Conservation (phyloP, 257 asterid species). For the Scutellaria minor region DNA sequence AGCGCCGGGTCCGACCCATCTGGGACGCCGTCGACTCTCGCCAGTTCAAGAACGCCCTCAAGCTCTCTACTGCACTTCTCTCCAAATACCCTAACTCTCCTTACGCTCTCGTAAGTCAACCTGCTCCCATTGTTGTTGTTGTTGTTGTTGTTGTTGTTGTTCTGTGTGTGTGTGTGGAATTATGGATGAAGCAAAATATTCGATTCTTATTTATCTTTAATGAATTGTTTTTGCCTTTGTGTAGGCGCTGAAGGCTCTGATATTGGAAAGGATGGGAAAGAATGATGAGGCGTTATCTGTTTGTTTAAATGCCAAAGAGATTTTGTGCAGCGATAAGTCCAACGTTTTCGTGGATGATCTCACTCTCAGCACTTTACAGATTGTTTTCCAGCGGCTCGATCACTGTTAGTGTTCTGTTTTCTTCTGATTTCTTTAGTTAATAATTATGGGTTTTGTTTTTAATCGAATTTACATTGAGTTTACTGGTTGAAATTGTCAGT, state of each 20-base stretch:
- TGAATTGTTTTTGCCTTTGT: conserved; percentile 27
- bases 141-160: conserved; percentile 23
- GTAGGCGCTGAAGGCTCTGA: conserved; percentile 90
- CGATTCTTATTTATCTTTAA: background rate
- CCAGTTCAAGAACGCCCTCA: conserved; percentile 91
- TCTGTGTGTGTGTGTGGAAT: background rate
- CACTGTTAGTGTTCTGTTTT: conserved; percentile 59
- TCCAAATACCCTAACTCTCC: conserved; percentile 85
- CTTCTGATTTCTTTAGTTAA: conserved; percentile 1
- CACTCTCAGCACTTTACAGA: conserved; percentile 92
- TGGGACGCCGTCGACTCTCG: conserved; percentile 98
- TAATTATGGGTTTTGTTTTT: conserved; percentile 5
- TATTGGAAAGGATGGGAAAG: conserved; percentile 87
- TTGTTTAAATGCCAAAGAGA: conserved; percentile 80
- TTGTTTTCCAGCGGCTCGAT: conserved; percentile 92
- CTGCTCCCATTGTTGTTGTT: conserved; percentile 1
- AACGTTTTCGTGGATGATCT: conserved; percentile 75
- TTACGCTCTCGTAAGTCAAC: conserved; percentile 73
- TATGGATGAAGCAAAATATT: background rate
- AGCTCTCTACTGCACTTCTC: conserved; percentile 70
- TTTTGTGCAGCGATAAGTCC: conserved; percentile 60
- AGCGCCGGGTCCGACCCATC: conserved; percentile 89
- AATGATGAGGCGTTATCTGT: conserved; percentile 79
- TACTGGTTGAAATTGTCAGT: conserved; percentile 51
- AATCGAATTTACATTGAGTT: conserved; percentile 3